A percentile compares a stretch with the other conserved stretches of the same genome.
These are phyloP conservation scores for Saccharomycopsis schoenii DNA, from an alignment of 805 yeast species.

Conservation along the genomic window DNA sequence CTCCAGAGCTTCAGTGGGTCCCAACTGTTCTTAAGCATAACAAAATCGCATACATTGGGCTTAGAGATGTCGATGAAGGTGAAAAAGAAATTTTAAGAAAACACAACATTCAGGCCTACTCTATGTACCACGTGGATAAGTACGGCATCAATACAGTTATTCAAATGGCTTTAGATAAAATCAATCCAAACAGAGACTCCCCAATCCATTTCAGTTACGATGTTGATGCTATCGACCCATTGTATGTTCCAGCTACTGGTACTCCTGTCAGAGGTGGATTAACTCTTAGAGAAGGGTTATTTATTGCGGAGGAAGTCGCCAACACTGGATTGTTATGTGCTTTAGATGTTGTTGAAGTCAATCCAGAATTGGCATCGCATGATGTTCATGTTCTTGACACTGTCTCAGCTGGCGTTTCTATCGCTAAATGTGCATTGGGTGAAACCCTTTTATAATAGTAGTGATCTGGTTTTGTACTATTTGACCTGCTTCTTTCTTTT, in stretches of 20 bases:
- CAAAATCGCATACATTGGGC: slow-evolving; percentile 84
- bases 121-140: slow-evolving; percentile 94
- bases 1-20: slow-evolving; percentile 76
- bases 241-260: slow-evolving; percentile 93
- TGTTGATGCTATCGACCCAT: slow-evolving; percentile 94
- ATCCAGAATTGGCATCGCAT: slow-evolving; percentile 76
- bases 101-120: slow-evolving; percentile 67
- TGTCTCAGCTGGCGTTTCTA: slow-evolving; percentile 79
- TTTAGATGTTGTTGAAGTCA: slow-evolving; percentile 87
- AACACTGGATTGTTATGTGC: slow-evolving; percentile 82
- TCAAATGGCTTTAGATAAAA: slow-evolving; percentile 74
- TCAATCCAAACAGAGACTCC: slow-evolving; percentile 59
- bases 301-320: slow-evolving; percentile 84
- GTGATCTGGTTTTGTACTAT: background rate
- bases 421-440: slow-evolving; percentile 90
- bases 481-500: background rate
- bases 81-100: slow-evolving; percentile 71
- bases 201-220: slow-evolving; percentile 92
- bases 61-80: slow-evolving; percentile 84
- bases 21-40: slow-evolving; percentile 53
- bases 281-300: slow-evolving; percentile 88
- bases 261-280: slow-evolving; percentile 96
- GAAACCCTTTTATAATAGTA: slow-evolving; percentile 56
- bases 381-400: slow-evolving; percentile 75
- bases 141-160: slow-evolving; percentile 87